These are phyloP conservation scores for Helichrysum umbraculigerum DNA, from an alignment of 129 eudicot species.

Conservation along the genomic window DNA sequence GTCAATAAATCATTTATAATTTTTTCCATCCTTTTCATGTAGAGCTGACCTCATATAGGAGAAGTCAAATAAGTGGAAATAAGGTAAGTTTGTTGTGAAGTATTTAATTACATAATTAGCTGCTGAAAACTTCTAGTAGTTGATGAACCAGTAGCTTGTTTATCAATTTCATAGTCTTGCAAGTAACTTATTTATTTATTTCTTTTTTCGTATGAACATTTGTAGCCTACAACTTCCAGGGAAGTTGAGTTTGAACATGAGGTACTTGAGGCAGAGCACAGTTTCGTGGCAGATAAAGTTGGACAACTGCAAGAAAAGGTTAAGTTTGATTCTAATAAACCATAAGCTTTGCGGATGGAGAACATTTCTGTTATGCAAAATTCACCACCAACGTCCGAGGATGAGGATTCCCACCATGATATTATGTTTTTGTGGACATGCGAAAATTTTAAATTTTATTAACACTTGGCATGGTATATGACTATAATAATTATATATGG, in stretches of 20 bases:
- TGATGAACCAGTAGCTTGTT: conserved; percentile 5
- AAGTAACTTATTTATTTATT: background rate
- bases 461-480: background rate
- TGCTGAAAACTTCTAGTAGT: conserved; percentile 5
- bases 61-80: conserved; percentile 40
- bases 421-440: background rate
- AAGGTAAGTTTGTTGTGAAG: conserved; percentile 45
- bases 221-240: conserved; percentile 59
- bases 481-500: background rate
- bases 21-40: conserved; percentile 27
- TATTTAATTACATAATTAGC: conserved; percentile 14
- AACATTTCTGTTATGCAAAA: background rate
- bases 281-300: conserved; percentile 70
- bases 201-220: conserved; percentile 9
- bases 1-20: background rate
- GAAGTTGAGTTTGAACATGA: conserved; percentile 73
- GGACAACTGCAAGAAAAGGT: conserved; percentile 76
- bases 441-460: background rate
- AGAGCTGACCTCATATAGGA: conserved; percentile 65
- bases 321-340: conserved; percentile 8
- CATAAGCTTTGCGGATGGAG: conserved; percentile 12
- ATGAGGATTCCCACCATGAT: conserved; percentile 8
- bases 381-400: background rate
- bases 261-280: conserved; percentile 72
- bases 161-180: conserved; percentile 16